Evolutionary conservation across 257 asterid species (phyloP).

Genomic region (Solanum bulbocastanum): DNA sequence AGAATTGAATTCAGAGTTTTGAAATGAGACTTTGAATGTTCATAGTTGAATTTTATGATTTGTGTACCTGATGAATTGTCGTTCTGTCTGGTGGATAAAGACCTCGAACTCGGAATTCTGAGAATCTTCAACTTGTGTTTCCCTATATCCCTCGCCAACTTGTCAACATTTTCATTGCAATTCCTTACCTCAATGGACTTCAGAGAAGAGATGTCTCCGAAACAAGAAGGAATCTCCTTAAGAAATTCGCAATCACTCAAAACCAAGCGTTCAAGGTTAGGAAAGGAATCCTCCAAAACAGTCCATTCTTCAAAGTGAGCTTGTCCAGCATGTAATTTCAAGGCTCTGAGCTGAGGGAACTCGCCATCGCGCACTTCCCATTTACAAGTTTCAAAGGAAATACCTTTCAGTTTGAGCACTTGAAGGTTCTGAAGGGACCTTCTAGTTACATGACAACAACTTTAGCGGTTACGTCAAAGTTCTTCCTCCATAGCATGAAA

Average conservation of each 20-base stretch:
- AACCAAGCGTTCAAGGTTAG: not conserved
- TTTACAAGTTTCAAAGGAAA: not conserved
- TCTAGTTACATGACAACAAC: not conserved
- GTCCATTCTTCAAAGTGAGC: not conserved
- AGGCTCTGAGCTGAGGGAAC: not conserved
- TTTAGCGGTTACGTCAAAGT: no score
- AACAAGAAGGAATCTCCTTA: not conserved
- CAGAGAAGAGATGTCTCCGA: not conserved
- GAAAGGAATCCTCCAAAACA: not conserved
- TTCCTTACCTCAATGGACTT: not conserved
- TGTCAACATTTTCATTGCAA: not conserved
- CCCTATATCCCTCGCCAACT: not conserved
- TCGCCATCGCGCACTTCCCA: not conserved
- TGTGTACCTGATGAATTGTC: not conserved
- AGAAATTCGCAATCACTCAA: not conserved
- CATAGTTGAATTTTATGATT: not conserved
- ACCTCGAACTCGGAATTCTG: not conserved
- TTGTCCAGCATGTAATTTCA: not conserved
- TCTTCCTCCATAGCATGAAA: not conserved
- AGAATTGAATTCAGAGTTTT: not conserved
- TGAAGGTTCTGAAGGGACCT: not conserved
- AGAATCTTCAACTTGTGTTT: not conserved
- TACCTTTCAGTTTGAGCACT: not conserved
- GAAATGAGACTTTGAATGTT: not conserved
- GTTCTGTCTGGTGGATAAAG: not conserved